Conservation (phyloP, 208 protist species). For the Perkinsela sp. region DNA sequence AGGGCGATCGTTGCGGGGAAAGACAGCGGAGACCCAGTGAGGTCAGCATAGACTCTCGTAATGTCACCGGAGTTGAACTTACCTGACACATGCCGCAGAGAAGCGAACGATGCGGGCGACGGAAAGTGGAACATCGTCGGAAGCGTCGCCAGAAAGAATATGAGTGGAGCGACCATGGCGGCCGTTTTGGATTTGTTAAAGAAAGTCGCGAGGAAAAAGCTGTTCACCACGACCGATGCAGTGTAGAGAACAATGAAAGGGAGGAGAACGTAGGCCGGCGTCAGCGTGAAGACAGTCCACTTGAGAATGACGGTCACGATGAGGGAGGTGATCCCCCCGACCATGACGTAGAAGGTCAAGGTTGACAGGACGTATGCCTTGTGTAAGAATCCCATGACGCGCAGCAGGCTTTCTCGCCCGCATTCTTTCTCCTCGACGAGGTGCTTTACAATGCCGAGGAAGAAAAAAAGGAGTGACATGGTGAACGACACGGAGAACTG, state of each 20-base stretch:
- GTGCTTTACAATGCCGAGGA: background rate
- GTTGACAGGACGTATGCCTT: conserved; percentile 3
- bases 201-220: conserved; percentile 2
- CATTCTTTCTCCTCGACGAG: conserved; percentile 6
- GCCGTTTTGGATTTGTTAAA: conserved; percentile 3
- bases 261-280: background rate
- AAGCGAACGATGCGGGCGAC: background rate
- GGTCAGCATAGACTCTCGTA: background rate
- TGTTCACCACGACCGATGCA: conserved; percentile 1
- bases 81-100: background rate
- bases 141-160: background rate
- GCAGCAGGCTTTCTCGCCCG: conserved; percentile 2
- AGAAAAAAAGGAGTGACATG: background rate
- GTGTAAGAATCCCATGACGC: conserved; percentile 6
- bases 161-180: background rate
- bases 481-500: background rate
- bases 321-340: conserved; percentile 1
- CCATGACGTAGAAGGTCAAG: background rate
- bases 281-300: background rate
- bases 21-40: background rate
- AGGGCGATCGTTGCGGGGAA: background rate
- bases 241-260: conserved; percentile 4
- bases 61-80: background rate
- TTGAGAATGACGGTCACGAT: conserved; percentile 1
- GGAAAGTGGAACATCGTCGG: conserved; percentile 3